These are phyloP conservation scores for Harringtonia lauricola DNA, from an alignment of 2,329 filamentous ascomycete species.

Conservation along the genomic window DNA sequence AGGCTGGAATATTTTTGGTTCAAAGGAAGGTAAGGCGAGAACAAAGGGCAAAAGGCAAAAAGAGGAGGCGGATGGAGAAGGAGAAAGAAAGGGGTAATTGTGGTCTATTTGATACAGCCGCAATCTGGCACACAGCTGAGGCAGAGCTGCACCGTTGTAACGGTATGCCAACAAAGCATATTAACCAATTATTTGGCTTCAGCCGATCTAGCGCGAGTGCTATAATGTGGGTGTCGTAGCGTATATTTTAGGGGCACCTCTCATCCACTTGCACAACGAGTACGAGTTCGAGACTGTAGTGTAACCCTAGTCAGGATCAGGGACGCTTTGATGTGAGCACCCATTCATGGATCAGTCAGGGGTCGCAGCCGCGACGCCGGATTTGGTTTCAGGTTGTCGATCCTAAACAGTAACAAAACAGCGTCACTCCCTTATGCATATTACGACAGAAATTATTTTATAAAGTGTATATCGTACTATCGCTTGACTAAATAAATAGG, in stretches of 20 bases:
- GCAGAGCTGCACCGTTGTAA: conserved; percentile 1
- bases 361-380: background rate
- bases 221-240: background rate
- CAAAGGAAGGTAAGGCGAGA: background rate
- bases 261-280: no score
- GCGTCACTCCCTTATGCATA: background rate
- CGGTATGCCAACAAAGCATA: background rate
- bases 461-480: no score
- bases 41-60: background rate
- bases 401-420: conserved; percentile 2
- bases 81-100: background rate
- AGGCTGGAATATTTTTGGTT: background rate
- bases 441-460: no score
- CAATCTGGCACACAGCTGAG: conserved; percentile 4
- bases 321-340: background rate
- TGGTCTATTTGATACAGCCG: background rate
- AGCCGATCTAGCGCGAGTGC: background rate
- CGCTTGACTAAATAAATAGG: no score
- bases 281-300: no score
- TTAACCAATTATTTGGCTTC: background rate
- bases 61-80: background rate
- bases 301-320: background rate
- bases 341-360: background rate
- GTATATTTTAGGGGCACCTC: no score
- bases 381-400: conserved; percentile 18